Evolutionary conservation across 345 rosid species (phyloP).

Genomic region (Salix koriyanagi): DNA sequence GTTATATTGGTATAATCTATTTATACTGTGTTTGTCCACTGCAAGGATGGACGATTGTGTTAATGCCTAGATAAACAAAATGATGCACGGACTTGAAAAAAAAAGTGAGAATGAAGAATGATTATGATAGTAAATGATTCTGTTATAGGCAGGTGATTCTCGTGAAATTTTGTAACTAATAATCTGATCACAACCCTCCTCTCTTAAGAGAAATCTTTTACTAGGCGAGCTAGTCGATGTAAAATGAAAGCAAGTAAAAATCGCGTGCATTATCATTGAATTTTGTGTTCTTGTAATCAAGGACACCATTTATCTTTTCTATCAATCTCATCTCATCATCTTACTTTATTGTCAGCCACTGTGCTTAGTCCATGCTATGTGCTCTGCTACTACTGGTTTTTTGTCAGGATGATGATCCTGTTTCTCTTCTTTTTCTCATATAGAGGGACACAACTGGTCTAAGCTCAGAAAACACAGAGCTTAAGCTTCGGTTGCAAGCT

Average conservation of each 20-base stretch:
- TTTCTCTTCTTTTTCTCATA: constrained; percentile 20
- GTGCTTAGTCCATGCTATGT: neutral
- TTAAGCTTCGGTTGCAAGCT: constrained; percentile 83
- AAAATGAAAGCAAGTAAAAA: neutral
- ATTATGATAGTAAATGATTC: neutral
- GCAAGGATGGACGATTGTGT: neutral
- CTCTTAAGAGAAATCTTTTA: neutral
- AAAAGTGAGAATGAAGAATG: neutral
- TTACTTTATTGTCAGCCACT: neutral
- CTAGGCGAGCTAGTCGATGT: neutral
- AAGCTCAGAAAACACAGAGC: constrained; percentile 78
- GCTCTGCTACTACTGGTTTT: neutral
- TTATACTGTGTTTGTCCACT: neutral
- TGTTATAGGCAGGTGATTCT: neutral
- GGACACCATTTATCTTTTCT: neutral
- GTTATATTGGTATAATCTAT: neutral
- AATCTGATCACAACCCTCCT: neutral
- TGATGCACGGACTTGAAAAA: neutral
- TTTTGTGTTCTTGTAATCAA: neutral
- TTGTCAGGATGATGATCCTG: neutral
- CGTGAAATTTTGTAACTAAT: neutral
- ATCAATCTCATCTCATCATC: neutral
- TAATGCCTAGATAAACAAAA: neutral
- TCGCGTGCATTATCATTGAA: neutral
- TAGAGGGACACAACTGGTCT: constrained; percentile 82